Evolutionary conservation across 148 eudicot species (phyloP), one percentile per base, ranked within the genome.

Genomic region (Drosera capensis): DNA sequence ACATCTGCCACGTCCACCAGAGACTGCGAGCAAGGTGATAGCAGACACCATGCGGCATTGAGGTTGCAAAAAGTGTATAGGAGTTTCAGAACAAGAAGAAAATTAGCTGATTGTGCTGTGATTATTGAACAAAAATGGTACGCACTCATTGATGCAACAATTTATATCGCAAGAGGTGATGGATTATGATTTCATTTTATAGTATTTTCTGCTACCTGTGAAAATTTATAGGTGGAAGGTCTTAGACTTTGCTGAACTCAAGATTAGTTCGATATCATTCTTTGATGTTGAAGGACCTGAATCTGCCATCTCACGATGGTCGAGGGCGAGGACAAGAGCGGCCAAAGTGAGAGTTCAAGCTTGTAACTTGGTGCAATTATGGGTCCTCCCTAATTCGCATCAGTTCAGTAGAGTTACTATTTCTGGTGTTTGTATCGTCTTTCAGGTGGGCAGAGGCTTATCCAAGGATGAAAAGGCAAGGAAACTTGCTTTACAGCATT

Each of bases 401-500:
- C 17, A 14, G 0, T 36, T 18, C 38, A 38, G 29, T 40, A 20
- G 4, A 29, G 24, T 40, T n/a, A 15, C 22, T 24, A 15, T 15
- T 20, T 14, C 15, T 25, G 14, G 20, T 52, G 38, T 55, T 15
- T 15, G 3, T 20, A 20, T 49, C 19, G 26, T 54, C 28, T 25
- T 23, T 15, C 21, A 76, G 82, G 74, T 77, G 14, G 82, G 82
- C 1, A 77, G 72, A 60, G 82, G 82, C n/a, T 56, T 67, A 26
- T 61, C 59, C 14, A 77, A 77, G 60, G 82, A 77, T 37, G 70
- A 56, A 29, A 77, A 77, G 60, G 78, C 82, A 49, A 64, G 71
- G 24, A 72, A 77, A 60, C 69, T 77, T 43, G 82, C 82, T 30
- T 65, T 77, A 4, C 82, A 72, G 18, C 82, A 77, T 54, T 77